A percentile compares a stretch with the other conserved stretches of the same genome.
These are phyloP conservation scores for Theileria orientalis DNA, from an alignment of 169 alveolate genomes.

Conservation along the genomic window DNA sequence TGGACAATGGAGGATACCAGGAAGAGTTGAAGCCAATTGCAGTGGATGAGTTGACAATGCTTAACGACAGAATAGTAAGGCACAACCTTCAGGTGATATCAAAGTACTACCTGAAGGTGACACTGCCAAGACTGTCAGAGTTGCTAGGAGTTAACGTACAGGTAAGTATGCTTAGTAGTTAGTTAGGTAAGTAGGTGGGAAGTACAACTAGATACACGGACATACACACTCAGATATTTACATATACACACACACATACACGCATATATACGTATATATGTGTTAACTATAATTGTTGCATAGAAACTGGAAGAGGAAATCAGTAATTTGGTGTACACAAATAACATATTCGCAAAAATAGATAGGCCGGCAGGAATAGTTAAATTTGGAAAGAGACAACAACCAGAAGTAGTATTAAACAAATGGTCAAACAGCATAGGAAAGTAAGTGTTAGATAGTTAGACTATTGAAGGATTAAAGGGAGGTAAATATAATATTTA, in stretches of 20 bases:
- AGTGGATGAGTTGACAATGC: constrained; percentile 33
- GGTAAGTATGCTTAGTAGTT: constrained; percentile 39
- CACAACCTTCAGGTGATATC: constrained; percentile 72
- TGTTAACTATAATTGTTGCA: not conserved
- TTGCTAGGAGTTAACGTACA: constrained; percentile 48
- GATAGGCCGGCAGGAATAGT: constrained; percentile 70
- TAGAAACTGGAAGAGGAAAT: constrained; percentile 65
- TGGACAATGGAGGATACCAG: constrained; percentile 1
- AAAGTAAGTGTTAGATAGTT: constrained; percentile 21
- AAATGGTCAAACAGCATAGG: constrained; percentile 67
- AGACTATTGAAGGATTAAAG: not conserved
- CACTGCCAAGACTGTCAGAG: constrained; percentile 58
- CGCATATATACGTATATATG: not conserved
- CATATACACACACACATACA: not conserved
- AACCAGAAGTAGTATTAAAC: constrained; percentile 65
- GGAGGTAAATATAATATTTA: too few species aligned
- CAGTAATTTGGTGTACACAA: constrained; percentile 66
- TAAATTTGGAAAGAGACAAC: constrained; percentile 63
- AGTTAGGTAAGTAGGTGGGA: too few species aligned
- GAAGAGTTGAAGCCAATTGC: constrained; percentile 54
- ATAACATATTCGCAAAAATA: constrained; percentile 66
- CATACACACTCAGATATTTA: too few species aligned
- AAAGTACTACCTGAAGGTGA: constrained; percentile 63
- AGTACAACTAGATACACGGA: too few species aligned
- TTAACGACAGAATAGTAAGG: constrained; percentile 73